Conservation (phyloP, 768 basidiomycete species). For the Hygrocybe coccinea region DNA sequence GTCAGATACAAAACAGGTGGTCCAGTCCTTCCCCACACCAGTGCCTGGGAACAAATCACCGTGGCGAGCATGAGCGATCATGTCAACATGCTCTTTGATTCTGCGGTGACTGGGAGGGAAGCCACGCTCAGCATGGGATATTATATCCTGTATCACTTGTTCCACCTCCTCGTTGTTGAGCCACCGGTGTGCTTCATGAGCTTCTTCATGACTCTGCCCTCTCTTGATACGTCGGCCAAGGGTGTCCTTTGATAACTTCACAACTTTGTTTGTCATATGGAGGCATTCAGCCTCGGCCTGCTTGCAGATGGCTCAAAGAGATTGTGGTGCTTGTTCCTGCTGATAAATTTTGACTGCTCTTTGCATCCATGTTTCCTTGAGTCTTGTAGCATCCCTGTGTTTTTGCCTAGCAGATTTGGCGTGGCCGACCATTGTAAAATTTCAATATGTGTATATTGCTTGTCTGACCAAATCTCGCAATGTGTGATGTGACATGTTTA, state of each 20-base stretch:
- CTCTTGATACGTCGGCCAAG: background rate
- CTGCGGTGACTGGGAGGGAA: constrained; percentile 32
- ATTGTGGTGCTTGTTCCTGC: background rate
- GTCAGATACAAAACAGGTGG: constrained; percentile 24
- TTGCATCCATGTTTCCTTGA: background rate
- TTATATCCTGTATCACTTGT: background rate
- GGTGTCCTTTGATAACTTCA: background rate
- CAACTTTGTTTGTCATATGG: background rate
- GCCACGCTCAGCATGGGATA: constrained; percentile 10
- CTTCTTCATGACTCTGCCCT: background rate
- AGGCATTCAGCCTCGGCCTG: background rate
- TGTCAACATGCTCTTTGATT: constrained; percentile 24
- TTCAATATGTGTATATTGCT: too few species aligned
- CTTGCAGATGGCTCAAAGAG: background rate
- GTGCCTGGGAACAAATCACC: constrained; percentile 25
- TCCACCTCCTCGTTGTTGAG: background rate
- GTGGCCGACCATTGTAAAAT: background rate
- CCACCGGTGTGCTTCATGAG: background rate
- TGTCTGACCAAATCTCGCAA: background rate
- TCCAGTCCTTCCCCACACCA: constrained; percentile 37
- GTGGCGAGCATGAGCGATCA: constrained; percentile 22
- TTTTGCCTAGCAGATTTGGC: background rate
- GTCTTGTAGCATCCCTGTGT: background rate
- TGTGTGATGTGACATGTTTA: background rate
- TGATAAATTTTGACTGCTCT: background rate